Base-by-base conservation (phyloP, 352 stramenopile species). In the Globisporangium lucens region DNA sequence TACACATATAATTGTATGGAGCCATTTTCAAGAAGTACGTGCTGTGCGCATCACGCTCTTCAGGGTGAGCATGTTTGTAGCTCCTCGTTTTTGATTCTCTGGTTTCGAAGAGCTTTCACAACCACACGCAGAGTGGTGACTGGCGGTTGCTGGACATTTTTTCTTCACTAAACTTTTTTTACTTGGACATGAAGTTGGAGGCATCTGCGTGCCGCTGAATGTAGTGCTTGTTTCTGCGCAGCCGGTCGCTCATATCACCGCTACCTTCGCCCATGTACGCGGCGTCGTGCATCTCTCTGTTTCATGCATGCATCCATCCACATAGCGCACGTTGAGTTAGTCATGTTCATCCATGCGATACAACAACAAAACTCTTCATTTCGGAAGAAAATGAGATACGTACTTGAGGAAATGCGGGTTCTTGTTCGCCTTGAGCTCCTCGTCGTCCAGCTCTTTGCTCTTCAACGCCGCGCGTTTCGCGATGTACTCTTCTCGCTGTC, bases 381-480 rank as follows among this genome's bases (percentile, higher is more conserved):
- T 49, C 7, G 41, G 36, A 9, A 15, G 20, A n/a, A 49, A n/a
- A n/a, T 9, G 41, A 49, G 13, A n/a, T 4, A 80, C 75, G 60
- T 69, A 91, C 83, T 90, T 88, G 59, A 94, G 78, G 61, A 93
- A 94, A 51, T 91, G 77, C 6, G 86, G 86, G 61, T 95, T 91
- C 52, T 68, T 70, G 53, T 65, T 75, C 13, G 76, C 67, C 41
- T 88, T 75, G 20, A 78, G 68, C 63, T 90, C 83, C 24, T 77
- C 77, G 38, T 87, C 79, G 46, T 90, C 75, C 52, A 89, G 63
- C 56, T 87, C 69, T 3, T 83, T 75, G 36, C 77, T 78, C 66
- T 91, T 93, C n/a, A 75, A 51, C 0, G 72, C 66, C 12, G 75
- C 75, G 17, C 78, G 77, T 29, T 89, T 86, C 0, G 64, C 68